These are phyloP conservation scores for Obelidium mucronatum DNA, from an alignment of 192 early-diverging fungal genomes.

Conservation along the genomic window DNA sequence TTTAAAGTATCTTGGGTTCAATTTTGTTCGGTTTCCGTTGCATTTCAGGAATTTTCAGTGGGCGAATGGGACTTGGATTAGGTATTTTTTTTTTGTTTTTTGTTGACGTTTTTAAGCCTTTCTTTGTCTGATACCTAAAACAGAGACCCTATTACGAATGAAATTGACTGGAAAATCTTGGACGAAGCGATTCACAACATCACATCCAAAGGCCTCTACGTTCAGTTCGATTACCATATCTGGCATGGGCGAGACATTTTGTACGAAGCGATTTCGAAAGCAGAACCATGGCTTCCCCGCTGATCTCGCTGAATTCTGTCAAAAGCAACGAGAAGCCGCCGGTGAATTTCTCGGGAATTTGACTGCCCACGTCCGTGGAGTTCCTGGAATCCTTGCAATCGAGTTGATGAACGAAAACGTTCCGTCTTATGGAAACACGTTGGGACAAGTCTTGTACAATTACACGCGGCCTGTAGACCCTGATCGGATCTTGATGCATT, in stretches of 20 bases:
- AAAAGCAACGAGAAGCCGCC: not conserved
- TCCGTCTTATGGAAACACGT: slow-evolving; percentile 1
- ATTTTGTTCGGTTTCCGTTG: slow-evolving; percentile 3
- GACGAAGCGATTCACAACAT: not conserved
- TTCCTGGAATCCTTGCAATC: not conserved
- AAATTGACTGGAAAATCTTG: not conserved
- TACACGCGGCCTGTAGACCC: not conserved
- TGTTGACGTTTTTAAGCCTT: not conserved
- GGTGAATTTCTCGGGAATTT: not conserved
- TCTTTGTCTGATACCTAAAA: not conserved
- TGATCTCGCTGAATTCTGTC: not conserved
- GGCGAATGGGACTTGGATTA: no score
- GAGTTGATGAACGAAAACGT: slow-evolving; percentile 8
- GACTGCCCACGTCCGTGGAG: not conserved
- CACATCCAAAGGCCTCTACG: not conserved
- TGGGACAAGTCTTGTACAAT: not conserved
- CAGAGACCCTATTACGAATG: not conserved
- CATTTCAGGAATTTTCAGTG: not conserved
- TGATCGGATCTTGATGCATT: not conserved
- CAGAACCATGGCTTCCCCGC: not conserved
- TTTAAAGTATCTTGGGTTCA: not conserved
- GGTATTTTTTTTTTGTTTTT: not conserved
- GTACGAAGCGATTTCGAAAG: not conserved
- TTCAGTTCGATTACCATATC: slow-evolving; percentile 7
- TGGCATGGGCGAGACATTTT: slow-evolving; percentile 11